Evolutionary conservation across 805 yeast genomes (phyloP).

Genomic region (Yamadazyma sp.): DNA sequence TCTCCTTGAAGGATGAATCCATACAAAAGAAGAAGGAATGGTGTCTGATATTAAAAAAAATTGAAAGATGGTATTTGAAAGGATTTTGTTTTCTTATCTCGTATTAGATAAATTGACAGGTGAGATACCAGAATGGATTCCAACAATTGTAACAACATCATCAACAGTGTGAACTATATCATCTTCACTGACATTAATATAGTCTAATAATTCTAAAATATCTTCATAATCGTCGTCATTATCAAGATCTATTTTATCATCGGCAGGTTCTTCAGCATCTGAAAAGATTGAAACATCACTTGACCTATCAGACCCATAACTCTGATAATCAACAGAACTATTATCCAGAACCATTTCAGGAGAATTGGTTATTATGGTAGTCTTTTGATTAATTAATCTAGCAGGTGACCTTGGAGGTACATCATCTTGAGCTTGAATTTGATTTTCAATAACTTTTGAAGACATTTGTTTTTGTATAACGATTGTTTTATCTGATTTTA

Average conservation of each 20-base stretch:
- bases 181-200: conserved; percentile 6
- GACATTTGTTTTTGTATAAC: background rate
- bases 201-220: conserved; percentile 8
- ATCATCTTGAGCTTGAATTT: background rate
- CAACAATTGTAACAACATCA: conserved; percentile 8
- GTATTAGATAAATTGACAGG: conserved; percentile 1
- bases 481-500: background rate
- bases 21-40: no score
- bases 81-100: no score
- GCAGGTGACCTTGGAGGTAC: conserved; percentile 15
- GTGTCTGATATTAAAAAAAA: no score
- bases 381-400: conserved; percentile 10
- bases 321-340: conserved; percentile 16
- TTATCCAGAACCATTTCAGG: conserved; percentile 19
- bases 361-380: conserved; percentile 8
- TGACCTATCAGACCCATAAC: conserved; percentile 15
- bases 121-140: conserved; percentile 1
- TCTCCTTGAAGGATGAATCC: no score
- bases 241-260: conserved; percentile 2
- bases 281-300: conserved; percentile 19
- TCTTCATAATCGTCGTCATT: conserved; percentile 9
- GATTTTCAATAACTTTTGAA: background rate
- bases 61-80: no score
- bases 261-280: conserved; percentile 3
- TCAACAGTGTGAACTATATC: conserved; percentile 5